Evolutionary conservation across 2,329 filamentous ascomycete genomes (phyloP).

Genomic region (Xylariaceae sp.): DNA sequence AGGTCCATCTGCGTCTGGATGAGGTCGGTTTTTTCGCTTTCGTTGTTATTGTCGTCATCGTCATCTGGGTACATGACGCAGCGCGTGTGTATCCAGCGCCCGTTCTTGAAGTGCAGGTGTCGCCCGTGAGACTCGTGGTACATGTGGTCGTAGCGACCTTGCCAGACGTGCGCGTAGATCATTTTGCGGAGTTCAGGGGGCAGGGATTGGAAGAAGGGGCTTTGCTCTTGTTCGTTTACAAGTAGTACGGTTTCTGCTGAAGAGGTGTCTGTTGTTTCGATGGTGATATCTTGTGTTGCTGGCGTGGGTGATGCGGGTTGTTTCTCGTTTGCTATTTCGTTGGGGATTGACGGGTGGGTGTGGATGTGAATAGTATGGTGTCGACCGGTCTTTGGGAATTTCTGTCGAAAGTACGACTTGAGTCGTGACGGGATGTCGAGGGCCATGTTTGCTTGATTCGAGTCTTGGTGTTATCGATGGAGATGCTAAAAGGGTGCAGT

Average conservation of each 20-base stretch:
- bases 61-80: conserved; percentile 30
- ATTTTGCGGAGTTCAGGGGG: conserved; percentile 34
- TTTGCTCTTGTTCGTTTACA: conserved; percentile 22
- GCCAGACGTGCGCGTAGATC: conserved; percentile 30
- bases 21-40: conserved; percentile 24
- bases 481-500: neutral
- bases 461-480: neutral
- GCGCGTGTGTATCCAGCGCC: conserved; percentile 28
- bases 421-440: conserved; percentile 22
- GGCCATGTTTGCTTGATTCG: conserved; percentile 19
- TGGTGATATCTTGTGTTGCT: neutral
- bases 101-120: conserved; percentile 29
- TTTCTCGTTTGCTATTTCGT: neutral
- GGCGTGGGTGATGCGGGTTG: neutral
- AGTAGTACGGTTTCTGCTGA: neutral
- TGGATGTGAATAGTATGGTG: conserved; percentile 13
- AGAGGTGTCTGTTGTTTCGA: neutral
- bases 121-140: conserved; percentile 26
- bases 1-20: conserved; percentile 31
- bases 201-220: conserved; percentile 31
- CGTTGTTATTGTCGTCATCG: conserved; percentile 20
- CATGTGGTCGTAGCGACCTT: conserved; percentile 23
- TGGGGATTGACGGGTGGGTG: conserved; percentile 4
- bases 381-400: conserved; percentile 21
- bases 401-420: conserved; percentile 24